phyloP scores from a whole-genome alignment of 306 rosid species.

The Carpinus fangiana region DNA sequence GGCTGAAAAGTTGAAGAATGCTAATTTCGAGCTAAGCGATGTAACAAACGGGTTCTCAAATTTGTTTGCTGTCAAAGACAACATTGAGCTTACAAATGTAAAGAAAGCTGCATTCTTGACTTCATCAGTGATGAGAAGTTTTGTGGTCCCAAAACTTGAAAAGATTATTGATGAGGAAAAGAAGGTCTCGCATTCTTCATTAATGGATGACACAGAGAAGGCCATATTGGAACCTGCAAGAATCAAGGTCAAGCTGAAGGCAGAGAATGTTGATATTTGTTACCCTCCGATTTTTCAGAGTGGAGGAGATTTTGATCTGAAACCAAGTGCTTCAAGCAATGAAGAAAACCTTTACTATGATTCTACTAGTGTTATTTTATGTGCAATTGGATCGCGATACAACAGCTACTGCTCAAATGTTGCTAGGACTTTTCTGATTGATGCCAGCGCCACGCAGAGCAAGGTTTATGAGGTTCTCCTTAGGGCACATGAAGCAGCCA shows the following conservation, averaged over 20 bases:
- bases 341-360: slow-evolving; percentile 81
- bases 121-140: slow-evolving; percentile 69
- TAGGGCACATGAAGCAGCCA: slow-evolving; percentile 81
- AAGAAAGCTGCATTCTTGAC: slow-evolving; percentile 83
- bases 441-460: slow-evolving; percentile 77
- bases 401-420: slow-evolving; percentile 89
- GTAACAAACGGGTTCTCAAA: slow-evolving; percentile 80
- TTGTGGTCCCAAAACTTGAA: slow-evolving; percentile 84
- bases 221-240: slow-evolving; percentile 77
- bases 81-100: slow-evolving; percentile 65
- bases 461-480: slow-evolving; percentile 87
- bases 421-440: slow-evolving; percentile 87
- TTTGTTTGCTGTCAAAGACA: slow-evolving; percentile 70
- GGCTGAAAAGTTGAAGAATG: slow-evolving; percentile 65
- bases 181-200: slow-evolving; percentile 70
- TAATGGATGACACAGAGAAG: slow-evolving; percentile 95
- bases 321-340: slow-evolving; percentile 91
- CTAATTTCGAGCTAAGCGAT: slow-evolving; percentile 54
- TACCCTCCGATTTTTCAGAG: slow-evolving; percentile 96
- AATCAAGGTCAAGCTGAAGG: slow-evolving; percentile 69
- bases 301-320: slow-evolving; percentile 93
- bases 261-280: slow-evolving; percentile 91
- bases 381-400: slow-evolving; percentile 93
- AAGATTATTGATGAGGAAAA: slow-evolving; percentile 89
- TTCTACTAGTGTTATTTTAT: slow-evolving; percentile 80